A percentile compares a stretch with the other conserved stretches of the same genome.
phyloP scores from a whole-genome alignment of 2,329 filamentous ascomycete species.

The Colletotrichum brevisporum region DNA sequence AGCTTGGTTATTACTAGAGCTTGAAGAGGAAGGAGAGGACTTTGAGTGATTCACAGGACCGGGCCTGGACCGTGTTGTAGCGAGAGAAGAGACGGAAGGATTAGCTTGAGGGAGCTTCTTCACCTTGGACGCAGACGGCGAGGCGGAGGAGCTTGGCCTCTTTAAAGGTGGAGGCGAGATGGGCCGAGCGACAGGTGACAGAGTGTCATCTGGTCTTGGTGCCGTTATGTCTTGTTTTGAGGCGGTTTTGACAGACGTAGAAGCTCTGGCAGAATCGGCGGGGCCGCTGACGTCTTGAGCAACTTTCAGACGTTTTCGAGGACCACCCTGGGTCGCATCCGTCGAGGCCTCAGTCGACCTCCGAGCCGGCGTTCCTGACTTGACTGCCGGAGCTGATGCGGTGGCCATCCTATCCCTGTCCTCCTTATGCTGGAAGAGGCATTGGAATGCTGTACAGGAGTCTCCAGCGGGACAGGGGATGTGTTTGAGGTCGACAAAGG shows the following conservation, averaged over 20 bases:
- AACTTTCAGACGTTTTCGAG: constrained; percentile 49
- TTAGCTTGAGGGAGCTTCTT: constrained; percentile 20
- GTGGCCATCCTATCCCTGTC: constrained; percentile 47
- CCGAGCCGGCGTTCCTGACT: constrained; percentile 32
- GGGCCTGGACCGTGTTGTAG: constrained; percentile 26
- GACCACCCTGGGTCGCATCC: constrained; percentile 47
- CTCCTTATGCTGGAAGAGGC: constrained; percentile 62
- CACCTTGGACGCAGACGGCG: neutral
- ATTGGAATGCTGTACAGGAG: constrained; percentile 63
- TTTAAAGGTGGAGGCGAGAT: constrained; percentile 53
- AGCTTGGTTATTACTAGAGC: constrained; percentile 19
- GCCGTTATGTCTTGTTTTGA: constrained; percentile 40
- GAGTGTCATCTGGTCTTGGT: constrained; percentile 40
- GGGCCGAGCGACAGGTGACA: constrained; percentile 46
- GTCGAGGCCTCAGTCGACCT: constrained; percentile 35
- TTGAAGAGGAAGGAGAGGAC: constrained; percentile 33
- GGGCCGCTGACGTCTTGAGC: constrained; percentile 39
- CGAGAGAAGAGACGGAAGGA: constrained; percentile 24
- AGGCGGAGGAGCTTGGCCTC: constrained; percentile 8
- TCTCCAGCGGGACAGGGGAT: constrained; percentile 66
- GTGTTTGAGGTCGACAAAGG: constrained; percentile 56
- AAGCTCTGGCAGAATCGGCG: constrained; percentile 32
- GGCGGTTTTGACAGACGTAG: constrained; percentile 37
- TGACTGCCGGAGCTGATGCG: constrained; percentile 28
- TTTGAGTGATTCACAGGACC: constrained; percentile 31